Evolutionary conservation across 371 early-diverging fungal species (phyloP).

Genomic region (Circinella umbellata): DNA sequence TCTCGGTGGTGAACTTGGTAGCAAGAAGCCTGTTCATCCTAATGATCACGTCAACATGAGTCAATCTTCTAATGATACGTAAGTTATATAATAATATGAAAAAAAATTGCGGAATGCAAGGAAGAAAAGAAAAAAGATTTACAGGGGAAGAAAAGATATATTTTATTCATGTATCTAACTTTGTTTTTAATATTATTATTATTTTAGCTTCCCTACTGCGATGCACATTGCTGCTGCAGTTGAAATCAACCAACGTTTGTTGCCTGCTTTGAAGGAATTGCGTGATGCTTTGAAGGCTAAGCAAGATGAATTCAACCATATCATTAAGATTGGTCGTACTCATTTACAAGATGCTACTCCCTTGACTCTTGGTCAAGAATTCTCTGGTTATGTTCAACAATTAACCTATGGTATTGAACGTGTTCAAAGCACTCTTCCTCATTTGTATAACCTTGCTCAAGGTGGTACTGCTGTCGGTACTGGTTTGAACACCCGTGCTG

Average conservation of each 20-base stretch:
- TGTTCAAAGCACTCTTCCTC: slow-evolving; percentile 77
- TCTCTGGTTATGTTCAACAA: slow-evolving; percentile 93
- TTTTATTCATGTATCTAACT: background rate
- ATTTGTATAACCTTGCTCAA: slow-evolving; percentile 88
- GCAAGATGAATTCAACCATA: slow-evolving; percentile 77
- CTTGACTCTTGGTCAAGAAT: slow-evolving; percentile 96
- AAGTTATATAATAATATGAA: slow-evolving; percentile 18
- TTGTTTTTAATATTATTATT: too few relatives aligned
- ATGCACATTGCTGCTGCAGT: slow-evolving; percentile 95
- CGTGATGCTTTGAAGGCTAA: slow-evolving; percentile 78
- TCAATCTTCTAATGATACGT: slow-evolving; percentile 96
- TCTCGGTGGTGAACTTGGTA: slow-evolving; percentile 87
- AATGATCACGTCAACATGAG: slow-evolving; percentile 98
- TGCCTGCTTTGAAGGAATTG: slow-evolving; percentile 81
- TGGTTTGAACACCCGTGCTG: slow-evolving; percentile 90
- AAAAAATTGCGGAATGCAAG: background rate
- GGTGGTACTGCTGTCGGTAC: slow-evolving; percentile 98
- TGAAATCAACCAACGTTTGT: slow-evolving; percentile 76
- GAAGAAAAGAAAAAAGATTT: background rate
- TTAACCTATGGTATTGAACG: slow-evolving; percentile 85
- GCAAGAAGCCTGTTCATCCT: slow-evolving; percentile 93
- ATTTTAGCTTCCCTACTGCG: slow-evolving; percentile 90
- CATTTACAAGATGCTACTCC: slow-evolving; percentile 96
- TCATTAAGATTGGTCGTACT: slow-evolving; percentile 97
- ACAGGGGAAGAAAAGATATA: too few relatives aligned